These are phyloP conservation scores for Triglochin maritima DNA, from an alignment of 106 monocot species.

Conservation along the genomic window DNA sequence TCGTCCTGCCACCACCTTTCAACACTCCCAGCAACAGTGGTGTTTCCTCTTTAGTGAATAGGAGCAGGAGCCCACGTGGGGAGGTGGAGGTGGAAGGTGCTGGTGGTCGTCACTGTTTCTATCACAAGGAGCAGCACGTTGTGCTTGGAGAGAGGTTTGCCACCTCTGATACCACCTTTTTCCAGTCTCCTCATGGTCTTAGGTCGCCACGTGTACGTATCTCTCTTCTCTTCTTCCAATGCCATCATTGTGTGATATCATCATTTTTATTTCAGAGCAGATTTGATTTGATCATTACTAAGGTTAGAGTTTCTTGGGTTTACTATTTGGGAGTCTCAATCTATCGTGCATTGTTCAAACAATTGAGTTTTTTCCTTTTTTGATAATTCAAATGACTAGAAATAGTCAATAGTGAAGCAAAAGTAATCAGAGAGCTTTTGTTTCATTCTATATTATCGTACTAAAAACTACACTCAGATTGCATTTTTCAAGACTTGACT, in stretches of 20 bases:
- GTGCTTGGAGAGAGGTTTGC: not conserved
- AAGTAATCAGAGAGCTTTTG: no score
- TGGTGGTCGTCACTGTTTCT: not conserved
- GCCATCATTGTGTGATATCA: not conserved
- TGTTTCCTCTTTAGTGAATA: not conserved
- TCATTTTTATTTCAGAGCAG: not conserved
- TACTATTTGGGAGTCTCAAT: not conserved
- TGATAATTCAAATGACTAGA: no score
- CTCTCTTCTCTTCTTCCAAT: not conserved
- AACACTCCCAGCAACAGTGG: not conserved
- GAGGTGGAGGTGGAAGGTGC: not conserved
- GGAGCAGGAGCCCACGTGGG: no score
- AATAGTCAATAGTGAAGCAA: no score
- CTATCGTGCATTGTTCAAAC: not conserved
- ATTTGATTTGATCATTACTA: not conserved
- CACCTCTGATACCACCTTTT: slow-evolving; percentile 1
- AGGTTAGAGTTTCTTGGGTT: not conserved
- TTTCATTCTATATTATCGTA: no score
- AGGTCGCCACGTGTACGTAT: not conserved
- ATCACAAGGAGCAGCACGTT: slow-evolving; percentile 3
- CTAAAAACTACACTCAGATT: no score
- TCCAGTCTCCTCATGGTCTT: not conserved
- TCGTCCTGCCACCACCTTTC: slow-evolving; percentile 20
- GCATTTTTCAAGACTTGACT: no score
- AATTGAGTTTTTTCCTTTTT: not conserved